Evolutionary conservation across 1,139 yeast species (phyloP).

Genomic region (Suhomyces yuchorum): DNA sequence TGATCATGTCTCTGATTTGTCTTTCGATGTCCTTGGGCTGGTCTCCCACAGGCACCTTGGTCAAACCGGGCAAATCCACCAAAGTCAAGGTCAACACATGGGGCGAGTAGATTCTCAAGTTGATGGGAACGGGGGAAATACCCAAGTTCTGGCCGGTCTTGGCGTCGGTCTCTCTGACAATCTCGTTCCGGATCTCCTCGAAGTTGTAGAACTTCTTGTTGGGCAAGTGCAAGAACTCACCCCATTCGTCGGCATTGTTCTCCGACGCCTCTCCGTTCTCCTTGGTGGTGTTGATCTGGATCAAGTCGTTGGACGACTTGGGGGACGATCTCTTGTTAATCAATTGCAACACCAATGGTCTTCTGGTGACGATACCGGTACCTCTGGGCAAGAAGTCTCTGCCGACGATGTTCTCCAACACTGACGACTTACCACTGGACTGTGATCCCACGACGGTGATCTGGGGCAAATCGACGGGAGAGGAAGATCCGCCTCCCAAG

Average conservation of each 20-base stretch:
- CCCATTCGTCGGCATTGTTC: conserved; percentile 94
- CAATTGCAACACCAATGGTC: conserved; percentile 77
- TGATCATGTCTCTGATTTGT: conserved; percentile 90
- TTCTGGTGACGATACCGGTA: conserved; percentile 78
- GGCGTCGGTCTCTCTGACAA: conserved; percentile 90
- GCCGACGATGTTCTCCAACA: conserved; percentile 76
- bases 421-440: conserved; percentile 78
- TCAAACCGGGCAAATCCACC: conserved; percentile 96
- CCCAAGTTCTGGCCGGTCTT: conserved; percentile 93
- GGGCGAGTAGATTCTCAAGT: conserved; percentile 92
- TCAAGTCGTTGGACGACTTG: conserved; percentile 29
- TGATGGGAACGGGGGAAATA: conserved; percentile 89
- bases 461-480: conserved; percentile 81
- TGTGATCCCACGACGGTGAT: conserved; percentile 81
- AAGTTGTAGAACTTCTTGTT: conserved; percentile 85
- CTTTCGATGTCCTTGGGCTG: conserved; percentile 97
- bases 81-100: conserved; percentile 92
- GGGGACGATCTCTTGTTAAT: conserved; percentile 57
- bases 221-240: conserved; percentile 93
- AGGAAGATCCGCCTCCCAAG: conserved; percentile 80
- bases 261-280: conserved; percentile 56
- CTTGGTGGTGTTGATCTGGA: conserved; percentile 38
- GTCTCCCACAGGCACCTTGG: conserved; percentile 99
- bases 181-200: conserved; percentile 88
- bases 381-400: conserved; percentile 80